A percentile compares a stretch with the other conserved stretches of the same genome.
Evolutionary conservation across 371 early-diverging fungal genomes (phyloP).

Genomic region (Capillidium rhysosporum): DNA sequence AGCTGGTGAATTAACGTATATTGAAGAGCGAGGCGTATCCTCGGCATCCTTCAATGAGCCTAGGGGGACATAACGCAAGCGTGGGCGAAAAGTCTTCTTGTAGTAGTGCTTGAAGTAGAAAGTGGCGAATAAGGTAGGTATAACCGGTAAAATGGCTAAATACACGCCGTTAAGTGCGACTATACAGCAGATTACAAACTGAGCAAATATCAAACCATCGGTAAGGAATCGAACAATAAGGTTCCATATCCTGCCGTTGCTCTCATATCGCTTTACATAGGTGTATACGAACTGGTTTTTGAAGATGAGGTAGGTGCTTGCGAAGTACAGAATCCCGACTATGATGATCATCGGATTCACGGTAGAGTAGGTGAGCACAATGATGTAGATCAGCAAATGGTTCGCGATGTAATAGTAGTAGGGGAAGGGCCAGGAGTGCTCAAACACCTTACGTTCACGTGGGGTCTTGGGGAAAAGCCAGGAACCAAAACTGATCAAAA

Average conservation of each 20-base stretch:
- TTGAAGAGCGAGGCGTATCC: not conserved
- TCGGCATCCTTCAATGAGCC: conserved; percentile 11
- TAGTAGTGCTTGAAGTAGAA: conserved; percentile 29
- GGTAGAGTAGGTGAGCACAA: conserved; percentile 67
- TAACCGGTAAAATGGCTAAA: conserved; percentile 19
- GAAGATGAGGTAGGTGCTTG: conserved; percentile 45
- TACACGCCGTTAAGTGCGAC: conserved; percentile 36
- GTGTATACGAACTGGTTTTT: conserved; percentile 66
- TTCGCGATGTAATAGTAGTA: conserved; percentile 44
- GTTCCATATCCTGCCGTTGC: conserved; percentile 54
- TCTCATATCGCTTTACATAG: conserved; percentile 69
- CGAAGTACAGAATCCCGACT: conserved; percentile 56
- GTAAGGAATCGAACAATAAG: conserved; percentile 57
- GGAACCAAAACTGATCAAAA: conserved; percentile 17
- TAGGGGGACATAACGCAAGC: conserved; percentile 24
- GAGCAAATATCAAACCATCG: conserved; percentile 61
- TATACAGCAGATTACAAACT: conserved; percentile 61
- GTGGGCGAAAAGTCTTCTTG: conserved; percentile 26
- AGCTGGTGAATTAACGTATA: not conserved
- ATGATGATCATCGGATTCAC: conserved; percentile 70
- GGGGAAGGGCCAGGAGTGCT: conserved; percentile 36
- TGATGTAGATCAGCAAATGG: conserved; percentile 58
- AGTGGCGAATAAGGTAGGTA: conserved; percentile 26
- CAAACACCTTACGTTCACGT: conserved; percentile 32
- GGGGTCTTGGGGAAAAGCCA: conserved; percentile 41